Evolutionary conservation across 441 rosid genomes (phyloP), one percentile per base, ranked within the genome.

Genomic region (Populus hybrid): DNA sequence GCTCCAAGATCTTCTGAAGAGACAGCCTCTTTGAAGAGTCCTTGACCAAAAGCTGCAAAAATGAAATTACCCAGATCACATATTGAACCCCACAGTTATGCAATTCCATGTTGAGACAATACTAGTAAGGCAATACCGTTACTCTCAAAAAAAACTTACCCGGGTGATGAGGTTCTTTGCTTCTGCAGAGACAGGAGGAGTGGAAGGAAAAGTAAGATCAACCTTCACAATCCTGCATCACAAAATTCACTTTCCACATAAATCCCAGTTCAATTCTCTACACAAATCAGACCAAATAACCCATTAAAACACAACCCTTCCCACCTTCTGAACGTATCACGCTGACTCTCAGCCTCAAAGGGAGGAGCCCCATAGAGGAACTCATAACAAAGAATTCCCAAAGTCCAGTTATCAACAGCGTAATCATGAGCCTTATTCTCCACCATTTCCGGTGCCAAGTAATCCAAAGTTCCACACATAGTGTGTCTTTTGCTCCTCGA

Each of bases 371-470:
- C 99, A 2, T 90, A 95, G 56, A 95, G 92, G 85, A 95, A 95
- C 85, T 94, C 99, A 33, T 91, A 95, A 77, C 99, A 96, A 29
- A 96, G 90, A 23, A 94, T 78, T 12, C 99, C 97, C 81, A 94
- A 80, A 64, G 98, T 94, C 98, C 98, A 96, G 84, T 96, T 96
- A 87, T 96, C 98, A 72, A 96, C 98, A 11, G 97, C 94, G 72
- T 90, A 85, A 80, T 93, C 99, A 68, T 94, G 97, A 77, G 92
- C 95, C 86, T 84, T 91, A 21, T 90, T 90, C 82, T 96, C 98
- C 26, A 96, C 98, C 97, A 94, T 91, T 85, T 96, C 98, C 23
- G 98, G 99, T 64, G 99, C 98, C 50, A 96, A 87, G 73, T 96
- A 94, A 78, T 96, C 99, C 79, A 96, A 79, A 6, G 99, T 94